Conservation (phyloP, 1,139 yeast species). For the Geotrichum candidum region DNA sequence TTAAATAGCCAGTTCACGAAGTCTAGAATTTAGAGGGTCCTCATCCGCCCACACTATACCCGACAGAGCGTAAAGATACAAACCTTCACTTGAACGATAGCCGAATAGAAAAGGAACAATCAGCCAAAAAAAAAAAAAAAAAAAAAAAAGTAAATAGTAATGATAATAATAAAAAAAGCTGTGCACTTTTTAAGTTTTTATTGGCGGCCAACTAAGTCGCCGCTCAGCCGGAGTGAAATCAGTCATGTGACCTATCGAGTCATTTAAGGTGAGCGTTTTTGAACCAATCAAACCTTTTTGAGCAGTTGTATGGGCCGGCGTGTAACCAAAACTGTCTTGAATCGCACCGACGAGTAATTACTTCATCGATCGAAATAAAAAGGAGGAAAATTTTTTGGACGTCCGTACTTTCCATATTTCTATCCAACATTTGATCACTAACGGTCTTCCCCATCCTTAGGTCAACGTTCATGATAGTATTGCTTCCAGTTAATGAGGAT, state of each 20-base stretch:
- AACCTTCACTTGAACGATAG: no score
- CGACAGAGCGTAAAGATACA: no score
- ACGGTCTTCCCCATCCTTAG: neutral
- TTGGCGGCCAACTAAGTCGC: neutral
- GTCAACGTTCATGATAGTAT: neutral
- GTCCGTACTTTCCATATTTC: neutral
- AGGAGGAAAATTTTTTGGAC: neutral
- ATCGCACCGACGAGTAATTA: neutral
- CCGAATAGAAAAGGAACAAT: no score
- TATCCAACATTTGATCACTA: neutral
- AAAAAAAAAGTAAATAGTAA: no score
- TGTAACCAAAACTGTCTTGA: neutral
- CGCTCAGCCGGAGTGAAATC: neutral
- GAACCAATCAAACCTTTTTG: neutral
- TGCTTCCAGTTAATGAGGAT: neutral
- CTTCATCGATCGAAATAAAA: neutral
- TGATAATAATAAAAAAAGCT: no score
- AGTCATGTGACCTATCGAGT: neutral
- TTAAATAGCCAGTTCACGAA: no score
- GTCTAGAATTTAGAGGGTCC: no score
- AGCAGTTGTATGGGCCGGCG: neutral
- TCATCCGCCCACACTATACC: no score
- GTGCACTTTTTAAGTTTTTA: neutral
- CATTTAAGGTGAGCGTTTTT: neutral
- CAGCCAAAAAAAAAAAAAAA: no score